phyloP scores from a whole-genome alignment of 176 grass and related monocot genomes.

The Cocos nucifera region DNA sequence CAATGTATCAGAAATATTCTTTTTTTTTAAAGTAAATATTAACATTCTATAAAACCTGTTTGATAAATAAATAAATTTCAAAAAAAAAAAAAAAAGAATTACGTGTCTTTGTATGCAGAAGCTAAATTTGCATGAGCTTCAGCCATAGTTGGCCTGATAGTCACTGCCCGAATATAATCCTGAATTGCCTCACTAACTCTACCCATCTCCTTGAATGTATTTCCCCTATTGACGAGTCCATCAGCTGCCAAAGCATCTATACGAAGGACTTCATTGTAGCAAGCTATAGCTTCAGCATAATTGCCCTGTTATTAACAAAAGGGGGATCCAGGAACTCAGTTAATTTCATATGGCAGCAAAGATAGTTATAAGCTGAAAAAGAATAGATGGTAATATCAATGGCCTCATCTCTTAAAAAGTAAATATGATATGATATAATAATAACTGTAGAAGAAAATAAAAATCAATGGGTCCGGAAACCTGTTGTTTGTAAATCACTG shows the following conservation, averaged over 20 bases:
- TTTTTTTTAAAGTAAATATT: too few species aligned
- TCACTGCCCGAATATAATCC: constrained; percentile 71
- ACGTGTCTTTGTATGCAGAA: constrained; percentile 93
- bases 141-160: constrained; percentile 68
- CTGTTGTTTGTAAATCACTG: constrained; percentile 97
- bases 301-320: constrained; percentile 48
- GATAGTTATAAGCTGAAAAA: too few species aligned
- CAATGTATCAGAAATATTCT: too few species aligned
- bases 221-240: constrained; percentile 81
- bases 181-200: constrained; percentile 85
- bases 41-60: too few species aligned
- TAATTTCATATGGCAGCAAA: too few species aligned
- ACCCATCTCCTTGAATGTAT: constrained; percentile 86
- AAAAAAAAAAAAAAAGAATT: not conserved
- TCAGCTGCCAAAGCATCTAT: constrained; percentile 73
- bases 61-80: not conserved
- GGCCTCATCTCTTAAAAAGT: too few species aligned
- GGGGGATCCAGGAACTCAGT: too few species aligned
- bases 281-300: constrained; percentile 81
- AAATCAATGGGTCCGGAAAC: constrained; percentile 4
- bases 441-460: too few species aligned
- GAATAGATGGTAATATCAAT: too few species aligned
- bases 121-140: constrained; percentile 94
- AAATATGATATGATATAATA: too few species aligned
- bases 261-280: constrained; percentile 69